A percentile compares a stretch with the other conserved stretches of the same genome.
phyloP scores from a whole-genome alignment of 2,329 filamentous ascomycete species.

The Delphinella strobiligena region DNA sequence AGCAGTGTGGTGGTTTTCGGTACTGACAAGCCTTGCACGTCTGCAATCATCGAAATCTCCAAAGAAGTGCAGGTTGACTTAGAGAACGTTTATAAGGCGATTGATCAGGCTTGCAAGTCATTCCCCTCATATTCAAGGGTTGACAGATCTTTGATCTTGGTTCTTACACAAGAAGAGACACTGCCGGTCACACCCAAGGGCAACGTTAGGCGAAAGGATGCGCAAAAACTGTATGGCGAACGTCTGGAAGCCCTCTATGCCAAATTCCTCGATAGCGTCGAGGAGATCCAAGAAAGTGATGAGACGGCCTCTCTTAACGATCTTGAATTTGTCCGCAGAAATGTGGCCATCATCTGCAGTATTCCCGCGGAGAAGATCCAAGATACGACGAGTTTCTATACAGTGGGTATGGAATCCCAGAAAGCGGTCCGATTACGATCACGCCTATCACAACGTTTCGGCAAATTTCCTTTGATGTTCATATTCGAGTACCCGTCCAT shows the following conservation, averaged over 20 bases:
- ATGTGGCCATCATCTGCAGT: neutral
- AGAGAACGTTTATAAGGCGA: neutral
- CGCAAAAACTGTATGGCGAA: slow-evolving; percentile 14
- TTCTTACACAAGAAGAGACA: slow-evolving; percentile 13
- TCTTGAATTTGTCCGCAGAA: neutral
- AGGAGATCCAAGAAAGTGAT: neutral
- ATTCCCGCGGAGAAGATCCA: neutral
- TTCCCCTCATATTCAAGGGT: slow-evolving; percentile 13
- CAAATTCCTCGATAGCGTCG: neutral
- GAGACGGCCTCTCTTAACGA: neutral
- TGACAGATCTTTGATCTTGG: slow-evolving; percentile 16
- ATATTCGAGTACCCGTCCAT: slow-evolving; percentile 20
- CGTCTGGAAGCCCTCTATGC: slow-evolving; percentile 13
- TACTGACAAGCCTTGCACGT: slow-evolving; percentile 13
- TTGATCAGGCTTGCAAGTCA: neutral
- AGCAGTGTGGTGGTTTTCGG: slow-evolving; percentile 8
- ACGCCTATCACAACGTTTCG: slow-evolving; percentile 14
- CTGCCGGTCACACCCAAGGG: slow-evolving; percentile 22
- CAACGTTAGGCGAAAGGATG: slow-evolving; percentile 21
- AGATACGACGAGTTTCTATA: slow-evolving; percentile 5
- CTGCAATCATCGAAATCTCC: slow-evolving; percentile 16
- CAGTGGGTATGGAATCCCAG: slow-evolving; percentile 8
- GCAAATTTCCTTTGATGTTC: slow-evolving; percentile 16
- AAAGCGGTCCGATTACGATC: slow-evolving; percentile 15
- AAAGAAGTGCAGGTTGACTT: slow-evolving; percentile 5